Base-by-base conservation (phyloP, 2,329 filamentous ascomycete species). In the Drechslera avenae region DNA sequence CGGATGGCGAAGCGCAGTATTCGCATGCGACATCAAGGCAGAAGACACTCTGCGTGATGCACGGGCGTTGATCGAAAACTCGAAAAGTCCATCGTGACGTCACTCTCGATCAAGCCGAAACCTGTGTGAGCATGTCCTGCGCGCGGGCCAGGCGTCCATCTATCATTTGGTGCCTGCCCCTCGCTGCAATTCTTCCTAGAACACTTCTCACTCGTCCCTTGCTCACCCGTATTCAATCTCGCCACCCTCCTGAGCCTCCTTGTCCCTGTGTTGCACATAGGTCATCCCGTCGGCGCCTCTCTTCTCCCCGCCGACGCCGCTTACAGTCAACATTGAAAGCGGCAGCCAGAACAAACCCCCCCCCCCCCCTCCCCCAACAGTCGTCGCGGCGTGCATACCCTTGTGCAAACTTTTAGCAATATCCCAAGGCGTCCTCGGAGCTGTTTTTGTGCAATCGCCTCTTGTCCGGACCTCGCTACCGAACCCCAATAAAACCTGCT, bases 151-250 rank as follows among this genome's bases (percentile, higher is more conserved):
- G 31, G 43, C 44, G 26, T 46, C 37, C 44, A 28, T 47, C 41
- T 39, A 55, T 55, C 40, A 46, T 50, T 46, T 48, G 36, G 23
- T 52, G 32, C 50, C 42, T 50, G 48, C 48, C 48, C 48, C 48
- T 50, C 48, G 42, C 23, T 39, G 30, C 46, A 28, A 28, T 10
- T 13, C 53, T 54, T 46, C 51, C 21, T 23, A 45, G 42, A 56
- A 44, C 50, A 50, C 36, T 50, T 51, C 46, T 45, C 44, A 50
- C 42, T 59, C 50, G 52, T 46, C 48, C 44, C 54, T 45, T 50
- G 26, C 45, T 36, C 19, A 66, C 60, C 57, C 62, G 68, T 69
- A 63, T 54, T 49, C 63, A 45, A 36, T 43, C 47, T 57, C 50
- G 53, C 57, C 57, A 54, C 50, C 39, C 34, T 53, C 46, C 55